These are phyloP conservation scores for Tetrapisispora phaffii DNA, from an alignment of 805 yeast genomes.

Conservation along the genomic window DNA sequence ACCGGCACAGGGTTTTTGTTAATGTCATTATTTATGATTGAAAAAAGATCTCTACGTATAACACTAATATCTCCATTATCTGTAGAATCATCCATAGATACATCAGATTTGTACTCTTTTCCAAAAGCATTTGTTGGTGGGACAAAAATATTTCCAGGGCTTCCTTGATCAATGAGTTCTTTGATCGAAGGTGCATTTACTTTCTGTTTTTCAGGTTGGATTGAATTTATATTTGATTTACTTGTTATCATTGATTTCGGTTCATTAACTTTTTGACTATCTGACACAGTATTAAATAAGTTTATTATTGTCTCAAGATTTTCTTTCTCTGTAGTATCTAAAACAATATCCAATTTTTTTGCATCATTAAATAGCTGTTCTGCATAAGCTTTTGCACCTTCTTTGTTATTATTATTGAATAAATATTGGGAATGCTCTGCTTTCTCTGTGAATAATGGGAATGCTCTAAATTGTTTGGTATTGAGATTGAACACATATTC, in stretches of 20 bases:
- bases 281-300: background rate
- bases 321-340: background rate
- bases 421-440: background rate
- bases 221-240: background rate
- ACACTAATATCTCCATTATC: slow-evolving; percentile 4
- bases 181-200: background rate
- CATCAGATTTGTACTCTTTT: background rate
- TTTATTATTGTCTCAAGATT: background rate
- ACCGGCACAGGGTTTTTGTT: background rate
- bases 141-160: background rate
- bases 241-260: no score
- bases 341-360: background rate
- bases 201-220: background rate
- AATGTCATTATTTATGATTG: background rate
- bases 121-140: background rate
- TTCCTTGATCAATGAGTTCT: background rate
- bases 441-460: background rate
- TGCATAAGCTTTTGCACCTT: slow-evolving; percentile 31
- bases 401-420: slow-evolving; percentile 36
- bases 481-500: background rate
- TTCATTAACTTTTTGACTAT: no score
- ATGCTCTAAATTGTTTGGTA: background rate
- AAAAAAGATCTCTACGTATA: background rate
- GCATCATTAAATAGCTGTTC: background rate
- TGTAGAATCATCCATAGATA: background rate